Conservation (phyloP, 495 filamentous ascomycete species). For the Cercophora sp. region DNA sequence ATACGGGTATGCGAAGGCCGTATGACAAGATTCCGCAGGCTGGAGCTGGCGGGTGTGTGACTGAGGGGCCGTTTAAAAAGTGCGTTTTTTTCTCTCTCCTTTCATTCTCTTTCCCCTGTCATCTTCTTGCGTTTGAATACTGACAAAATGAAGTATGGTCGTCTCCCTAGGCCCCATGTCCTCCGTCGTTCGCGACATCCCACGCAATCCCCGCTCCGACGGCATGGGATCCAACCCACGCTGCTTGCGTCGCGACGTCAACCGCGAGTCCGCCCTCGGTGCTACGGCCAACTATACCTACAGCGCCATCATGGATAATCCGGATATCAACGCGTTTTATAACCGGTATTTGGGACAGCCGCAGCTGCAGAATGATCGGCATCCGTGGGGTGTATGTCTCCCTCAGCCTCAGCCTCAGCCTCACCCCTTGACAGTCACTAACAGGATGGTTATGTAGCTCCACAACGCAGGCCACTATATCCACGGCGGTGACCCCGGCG, state of each 20-base stretch:
- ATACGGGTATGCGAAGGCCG: background rate
- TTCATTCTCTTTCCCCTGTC: too few species aligned
- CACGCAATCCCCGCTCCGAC: conserved; percentile 34
- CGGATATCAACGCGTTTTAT: conserved; percentile 51
- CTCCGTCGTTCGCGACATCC: conserved; percentile 32
- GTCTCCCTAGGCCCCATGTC: conserved; percentile 23
- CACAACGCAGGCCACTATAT: conserved; percentile 61
- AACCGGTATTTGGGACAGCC: conserved; percentile 33
- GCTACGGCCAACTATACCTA: conserved; percentile 26
- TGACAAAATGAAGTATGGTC: too few species aligned
- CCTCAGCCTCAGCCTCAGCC: background rate
- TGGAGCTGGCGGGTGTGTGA: conserved; percentile 62
- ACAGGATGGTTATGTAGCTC: conserved; percentile 30
- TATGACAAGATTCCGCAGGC: conserved; percentile 38
- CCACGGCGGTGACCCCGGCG: conserved; percentile 31
- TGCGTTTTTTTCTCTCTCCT: too few species aligned
- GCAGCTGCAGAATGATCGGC: conserved; percentile 35
- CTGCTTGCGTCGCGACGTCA: conserved; percentile 64
- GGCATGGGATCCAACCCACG: conserved; percentile 53
- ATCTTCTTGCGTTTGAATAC: too few species aligned
- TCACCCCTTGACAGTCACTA: too few species aligned
- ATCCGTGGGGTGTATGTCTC: background rate
- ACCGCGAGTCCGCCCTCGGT: conserved; percentile 45
- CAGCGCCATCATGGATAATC: conserved; percentile 43
- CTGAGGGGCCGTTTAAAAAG: conserved; percentile 55